phyloP scores from a whole-genome alignment of 1,139 yeast genomes.

The Magnusiomyces tetraspermus region DNA sequence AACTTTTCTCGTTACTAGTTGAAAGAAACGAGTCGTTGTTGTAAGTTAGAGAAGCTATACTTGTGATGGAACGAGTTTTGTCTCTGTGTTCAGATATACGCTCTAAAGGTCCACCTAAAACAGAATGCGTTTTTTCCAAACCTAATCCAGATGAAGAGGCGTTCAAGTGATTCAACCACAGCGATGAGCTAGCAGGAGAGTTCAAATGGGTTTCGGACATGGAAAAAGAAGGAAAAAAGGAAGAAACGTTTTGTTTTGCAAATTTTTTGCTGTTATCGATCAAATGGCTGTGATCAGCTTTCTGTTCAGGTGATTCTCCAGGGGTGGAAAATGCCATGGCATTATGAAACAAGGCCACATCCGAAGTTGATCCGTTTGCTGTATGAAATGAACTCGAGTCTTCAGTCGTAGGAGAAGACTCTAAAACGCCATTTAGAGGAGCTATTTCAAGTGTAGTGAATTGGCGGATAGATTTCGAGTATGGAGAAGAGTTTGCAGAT shows the following conservation, averaged over 20 bases:
- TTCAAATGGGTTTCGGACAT: no score
- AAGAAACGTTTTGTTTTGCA: neutral
- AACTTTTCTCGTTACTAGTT: neutral
- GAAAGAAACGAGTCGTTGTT: neutral
- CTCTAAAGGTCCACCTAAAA: neutral
- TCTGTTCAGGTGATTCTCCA: neutral
- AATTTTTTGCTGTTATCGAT: no score
- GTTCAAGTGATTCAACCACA: no score
- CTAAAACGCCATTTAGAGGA: neutral
- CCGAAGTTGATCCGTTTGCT: neutral
- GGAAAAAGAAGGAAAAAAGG: neutral
- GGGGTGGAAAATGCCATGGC: neutral
- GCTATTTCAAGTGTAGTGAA: neutral
- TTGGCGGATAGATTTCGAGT: neutral
- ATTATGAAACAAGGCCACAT: neutral
- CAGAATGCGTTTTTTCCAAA: neutral
- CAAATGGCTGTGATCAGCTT: no score
- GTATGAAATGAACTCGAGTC: neutral
- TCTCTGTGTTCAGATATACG: neutral
- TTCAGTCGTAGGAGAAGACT: neutral
- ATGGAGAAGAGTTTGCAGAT: neutral
- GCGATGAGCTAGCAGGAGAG: no score
- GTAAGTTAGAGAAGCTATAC: neutral
- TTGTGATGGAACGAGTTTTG: neutral
- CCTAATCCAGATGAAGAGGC: no score